Evolutionary conservation across 2,329 filamentous ascomycete species (phyloP).

Genomic region (Botryotinia convoluta): DNA sequence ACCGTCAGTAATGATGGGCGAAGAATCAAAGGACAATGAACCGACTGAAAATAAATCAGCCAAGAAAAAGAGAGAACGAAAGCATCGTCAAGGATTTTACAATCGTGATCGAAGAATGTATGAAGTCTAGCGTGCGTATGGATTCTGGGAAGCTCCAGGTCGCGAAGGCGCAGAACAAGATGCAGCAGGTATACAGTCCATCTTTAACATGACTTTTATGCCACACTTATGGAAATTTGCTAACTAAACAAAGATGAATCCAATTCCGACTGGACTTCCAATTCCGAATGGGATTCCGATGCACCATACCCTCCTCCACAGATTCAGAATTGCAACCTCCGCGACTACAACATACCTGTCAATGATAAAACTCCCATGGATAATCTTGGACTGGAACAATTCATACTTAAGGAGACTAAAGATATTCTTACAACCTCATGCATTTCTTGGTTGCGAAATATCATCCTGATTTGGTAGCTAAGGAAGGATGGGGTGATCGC

Average conservation of each 20-base stretch:
- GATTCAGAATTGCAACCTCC: neutral
- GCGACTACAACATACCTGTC: neutral
- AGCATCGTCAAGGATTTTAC: neutral
- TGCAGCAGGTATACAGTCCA: neutral
- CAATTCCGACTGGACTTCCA: neutral
- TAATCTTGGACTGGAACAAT: neutral
- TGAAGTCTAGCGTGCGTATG: neutral
- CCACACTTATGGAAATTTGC: accelerated
- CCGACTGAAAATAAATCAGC: neutral
- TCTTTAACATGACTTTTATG: neutral
- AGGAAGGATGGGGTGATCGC: neutral
- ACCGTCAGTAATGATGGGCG: neutral
- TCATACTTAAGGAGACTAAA: neutral
- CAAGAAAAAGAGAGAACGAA: neutral
- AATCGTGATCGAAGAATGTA: neutral
- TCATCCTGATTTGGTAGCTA: neutral
- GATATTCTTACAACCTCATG: neutral
- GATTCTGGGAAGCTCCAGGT: neutral
- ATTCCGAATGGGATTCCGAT: neutral
- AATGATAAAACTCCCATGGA: neutral
- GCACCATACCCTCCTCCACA: neutral
- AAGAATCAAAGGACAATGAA: neutral
- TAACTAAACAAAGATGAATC: neutral
- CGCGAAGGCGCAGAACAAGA: neutral
- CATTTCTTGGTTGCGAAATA: neutral